Evolutionary conservation across 768 basidiomycete species (phyloP), one percentile per base, ranked within the genome.

Genomic region (Phallus indusiatus): DNA sequence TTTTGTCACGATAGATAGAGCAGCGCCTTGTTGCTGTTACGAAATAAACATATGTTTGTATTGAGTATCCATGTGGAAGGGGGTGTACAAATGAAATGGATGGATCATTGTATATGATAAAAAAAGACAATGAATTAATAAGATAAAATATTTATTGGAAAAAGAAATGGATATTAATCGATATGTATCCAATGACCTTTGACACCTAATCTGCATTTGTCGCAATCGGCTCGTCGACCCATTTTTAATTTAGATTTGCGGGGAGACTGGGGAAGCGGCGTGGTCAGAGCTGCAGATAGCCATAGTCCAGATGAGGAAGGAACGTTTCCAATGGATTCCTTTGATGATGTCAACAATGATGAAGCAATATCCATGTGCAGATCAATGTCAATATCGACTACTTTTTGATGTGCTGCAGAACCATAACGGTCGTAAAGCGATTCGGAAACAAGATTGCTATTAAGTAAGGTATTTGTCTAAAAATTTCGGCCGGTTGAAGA

Each of bases 161-260:
- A 42, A 33, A 36, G 33, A 34, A 21, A 54, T 24, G 53, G 18
- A 11, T 6, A 54, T 52, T 51, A 84, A 64, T 81, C 78, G 61
- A 84, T 75, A 71, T 89, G 87, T 70, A 83, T 80, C 71, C 78
- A 87, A 66, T 89, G 87, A 2, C 88, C 88, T 66, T 83, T 84
- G 1, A 86, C 78, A 5, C 82, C 78, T 64, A 79, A 69, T 48
- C 77, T 74, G 68, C 86, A 88, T 61, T 85, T 86, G 53, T 82
- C 71, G 65, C 85, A 87, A 65, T 84, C 86, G 2, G 78, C 73
- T 11, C 85, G 78, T 3, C 85, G 86, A 28, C 85, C 85, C 85
- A 87, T 87, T 58, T 80, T 82, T 60, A 86, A 33, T 24, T 60
- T 77, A 4, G 81, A 75, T 61, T 77, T 72, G 77, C 60, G 74